Evolutionary conservation across 805 yeast genomes (phyloP).

Genomic region (Yarrowia sp.): DNA sequence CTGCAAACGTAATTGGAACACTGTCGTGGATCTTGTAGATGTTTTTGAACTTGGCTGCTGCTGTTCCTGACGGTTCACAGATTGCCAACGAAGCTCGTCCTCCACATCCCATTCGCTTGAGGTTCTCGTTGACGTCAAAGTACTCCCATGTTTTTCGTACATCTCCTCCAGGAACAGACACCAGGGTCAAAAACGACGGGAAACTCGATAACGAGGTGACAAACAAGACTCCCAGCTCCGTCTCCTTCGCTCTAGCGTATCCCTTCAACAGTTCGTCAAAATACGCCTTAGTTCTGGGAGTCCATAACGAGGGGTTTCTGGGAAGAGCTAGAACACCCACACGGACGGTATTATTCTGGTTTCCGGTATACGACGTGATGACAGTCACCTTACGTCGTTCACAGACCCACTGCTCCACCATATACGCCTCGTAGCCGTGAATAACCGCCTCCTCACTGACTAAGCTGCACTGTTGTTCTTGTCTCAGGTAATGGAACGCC

Average conservation of each 20-base stretch:
- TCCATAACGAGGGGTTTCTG: constrained; percentile 57
- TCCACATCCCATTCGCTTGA: constrained; percentile 79
- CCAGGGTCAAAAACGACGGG: constrained; percentile 73
- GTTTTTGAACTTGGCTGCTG: constrained; percentile 80
- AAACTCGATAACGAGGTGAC: constrained; percentile 84
- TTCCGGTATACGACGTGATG: constrained; percentile 87
- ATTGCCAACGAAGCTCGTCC: constrained; percentile 82
- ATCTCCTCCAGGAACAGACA: constrained; percentile 62
- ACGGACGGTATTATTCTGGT: constrained; percentile 64
- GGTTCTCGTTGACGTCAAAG: constrained; percentile 76
- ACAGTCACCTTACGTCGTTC: constrained; percentile 70
- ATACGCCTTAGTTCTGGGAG: constrained; percentile 61
- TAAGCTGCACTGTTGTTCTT: constrained; percentile 46
- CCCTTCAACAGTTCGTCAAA: constrained; percentile 69
- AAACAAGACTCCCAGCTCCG: constrained; percentile 66
- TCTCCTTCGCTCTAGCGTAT: constrained; percentile 72
- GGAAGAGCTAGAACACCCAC: constrained; percentile 68
- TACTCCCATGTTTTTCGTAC: constrained; percentile 57
- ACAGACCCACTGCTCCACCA: constrained; percentile 94
- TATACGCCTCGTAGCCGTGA: constrained; percentile 83
- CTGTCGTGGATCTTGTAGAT: constrained; percentile 61
- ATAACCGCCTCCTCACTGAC: constrained; percentile 58
- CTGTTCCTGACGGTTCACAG: constrained; percentile 75
- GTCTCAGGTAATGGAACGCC: constrained; percentile 43
- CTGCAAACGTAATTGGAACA: constrained; percentile 69